Evolutionary conservation across 495 filamentous ascomycete species (phyloP).

Genomic region (Penicillium canescens): DNA sequence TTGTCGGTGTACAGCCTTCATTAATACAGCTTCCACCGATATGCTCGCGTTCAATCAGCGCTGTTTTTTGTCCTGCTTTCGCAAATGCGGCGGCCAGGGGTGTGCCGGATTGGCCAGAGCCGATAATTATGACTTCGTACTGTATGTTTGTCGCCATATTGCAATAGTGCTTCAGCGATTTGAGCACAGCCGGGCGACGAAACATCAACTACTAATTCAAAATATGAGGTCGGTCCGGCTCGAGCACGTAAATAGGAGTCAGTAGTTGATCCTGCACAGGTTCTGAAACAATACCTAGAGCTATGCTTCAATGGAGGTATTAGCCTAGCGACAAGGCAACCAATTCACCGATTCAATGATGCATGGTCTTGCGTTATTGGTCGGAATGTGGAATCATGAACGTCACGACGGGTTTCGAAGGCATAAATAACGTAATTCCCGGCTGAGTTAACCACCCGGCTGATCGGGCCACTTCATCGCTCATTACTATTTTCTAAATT

Average conservation of each 20-base stretch:
- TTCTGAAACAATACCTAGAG: too few species aligned
- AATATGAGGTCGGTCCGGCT: slow-evolving; percentile 1
- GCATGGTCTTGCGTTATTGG: background rate
- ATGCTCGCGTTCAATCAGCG: slow-evolving; percentile 34
- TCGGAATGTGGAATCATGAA: background rate
- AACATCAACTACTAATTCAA: slow-evolving; percentile 5
- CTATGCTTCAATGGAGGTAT: too few species aligned
- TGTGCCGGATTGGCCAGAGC: slow-evolving; percentile 32
- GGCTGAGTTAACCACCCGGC: background rate
- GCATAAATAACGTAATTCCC: background rate
- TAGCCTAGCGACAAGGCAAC: background rate
- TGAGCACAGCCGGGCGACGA: background rate
- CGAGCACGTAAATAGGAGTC: background rate
- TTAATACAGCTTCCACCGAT: slow-evolving; percentile 54
- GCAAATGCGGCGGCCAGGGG: too few species aligned
- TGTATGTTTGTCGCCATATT: slow-evolving; percentile 22
- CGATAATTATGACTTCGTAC: slow-evolving; percentile 47
- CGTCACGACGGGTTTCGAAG: background rate
- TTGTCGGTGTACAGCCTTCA: slow-evolving; percentile 57
- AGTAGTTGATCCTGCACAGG: background rate
- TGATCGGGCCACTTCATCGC: background rate
- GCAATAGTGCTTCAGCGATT: slow-evolving; percentile 1
- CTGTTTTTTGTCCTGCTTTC: too few species aligned
- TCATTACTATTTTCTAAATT: too few species aligned
- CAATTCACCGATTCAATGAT: background rate